Conservation (phyloP, 257 asterid species). For the Datura wrightii region DNA sequence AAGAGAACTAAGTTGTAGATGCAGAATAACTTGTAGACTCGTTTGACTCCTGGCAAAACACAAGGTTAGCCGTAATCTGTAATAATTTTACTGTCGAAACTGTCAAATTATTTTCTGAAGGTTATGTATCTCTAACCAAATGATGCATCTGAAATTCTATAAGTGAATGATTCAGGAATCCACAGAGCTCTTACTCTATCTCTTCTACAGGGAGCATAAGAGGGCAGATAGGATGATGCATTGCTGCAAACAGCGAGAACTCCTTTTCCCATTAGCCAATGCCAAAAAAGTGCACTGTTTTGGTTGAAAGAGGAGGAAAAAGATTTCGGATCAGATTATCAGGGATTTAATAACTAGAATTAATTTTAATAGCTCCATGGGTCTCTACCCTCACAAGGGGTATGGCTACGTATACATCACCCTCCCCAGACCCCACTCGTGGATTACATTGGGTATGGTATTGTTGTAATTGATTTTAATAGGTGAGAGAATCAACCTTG, state of each 20-base stretch:
- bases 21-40: no score
- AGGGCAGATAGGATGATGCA: slow-evolving; percentile 69
- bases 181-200: slow-evolving; percentile 57
- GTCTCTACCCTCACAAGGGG: no score
- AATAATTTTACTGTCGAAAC: no score
- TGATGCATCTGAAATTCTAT: slow-evolving; percentile 23
- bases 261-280: slow-evolving; percentile 89
- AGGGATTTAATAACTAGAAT: slow-evolving; percentile 68
- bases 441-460: no score
- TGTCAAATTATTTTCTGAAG: no score
- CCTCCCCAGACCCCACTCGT: no score
- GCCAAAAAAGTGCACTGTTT: slow-evolving; percentile 90
- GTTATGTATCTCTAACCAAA: no score
- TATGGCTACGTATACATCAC: no score
- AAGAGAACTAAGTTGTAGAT: no score
- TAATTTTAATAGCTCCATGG: slow-evolving; percentile 74
- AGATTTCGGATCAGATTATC: not conserved
- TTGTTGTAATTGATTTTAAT: no score
- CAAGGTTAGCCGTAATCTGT: no score
- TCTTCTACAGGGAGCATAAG: slow-evolving; percentile 86
- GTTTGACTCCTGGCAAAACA: no score
- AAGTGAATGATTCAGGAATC: slow-evolving; percentile 7
- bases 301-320: slow-evolving; percentile 25
- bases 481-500: not conserved
- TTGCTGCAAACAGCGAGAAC: slow-evolving; percentile 63